Conservation (phyloP, 257 asterid genomes). For the Nicotiana undulata region DNA sequence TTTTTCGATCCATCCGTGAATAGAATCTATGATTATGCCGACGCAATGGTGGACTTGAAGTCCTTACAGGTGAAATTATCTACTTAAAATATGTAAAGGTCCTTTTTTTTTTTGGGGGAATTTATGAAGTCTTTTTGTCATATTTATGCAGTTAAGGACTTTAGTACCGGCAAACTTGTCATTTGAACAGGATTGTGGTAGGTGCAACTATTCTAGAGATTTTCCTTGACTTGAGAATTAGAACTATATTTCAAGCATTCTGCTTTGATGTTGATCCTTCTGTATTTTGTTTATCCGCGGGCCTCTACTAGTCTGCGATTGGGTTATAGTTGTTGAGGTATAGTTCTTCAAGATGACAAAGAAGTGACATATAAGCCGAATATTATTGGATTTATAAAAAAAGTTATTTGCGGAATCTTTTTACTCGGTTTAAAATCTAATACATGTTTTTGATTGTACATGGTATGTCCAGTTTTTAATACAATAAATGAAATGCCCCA, state of each 20-base stretch:
- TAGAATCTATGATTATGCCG: constrained; percentile 59
- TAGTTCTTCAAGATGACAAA: not conserved
- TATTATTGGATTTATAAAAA: not conserved
- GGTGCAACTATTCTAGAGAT: constrained; percentile 13
- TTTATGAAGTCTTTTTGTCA: constrained; percentile 7
- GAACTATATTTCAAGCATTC: not conserved
- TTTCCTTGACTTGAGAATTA: not conserved
- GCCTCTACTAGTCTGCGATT: not conserved
- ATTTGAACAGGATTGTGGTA: constrained; percentile 82
- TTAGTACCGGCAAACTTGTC: constrained; percentile 67
- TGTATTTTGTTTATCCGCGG: not conserved
- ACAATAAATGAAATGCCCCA: not conserved
- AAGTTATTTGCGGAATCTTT: not conserved
- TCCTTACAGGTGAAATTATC: constrained; percentile 51
- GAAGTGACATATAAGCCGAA: not conserved
- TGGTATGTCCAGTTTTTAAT: not conserved
- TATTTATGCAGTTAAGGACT: constrained; percentile 63
- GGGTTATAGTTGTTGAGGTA: not conserved
- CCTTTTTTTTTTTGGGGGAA: not conserved
- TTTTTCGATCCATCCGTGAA: constrained; percentile 65
- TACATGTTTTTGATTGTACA: not conserved
- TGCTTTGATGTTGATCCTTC: not conserved
- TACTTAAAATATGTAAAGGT: constrained; percentile 4
- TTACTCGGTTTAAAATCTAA: not conserved
- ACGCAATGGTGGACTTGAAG: constrained; percentile 64